These are phyloP conservation scores for Pseudopediastrum boryanum DNA, from an alignment of 139 green algal species.

Conservation along the genomic window DNA sequence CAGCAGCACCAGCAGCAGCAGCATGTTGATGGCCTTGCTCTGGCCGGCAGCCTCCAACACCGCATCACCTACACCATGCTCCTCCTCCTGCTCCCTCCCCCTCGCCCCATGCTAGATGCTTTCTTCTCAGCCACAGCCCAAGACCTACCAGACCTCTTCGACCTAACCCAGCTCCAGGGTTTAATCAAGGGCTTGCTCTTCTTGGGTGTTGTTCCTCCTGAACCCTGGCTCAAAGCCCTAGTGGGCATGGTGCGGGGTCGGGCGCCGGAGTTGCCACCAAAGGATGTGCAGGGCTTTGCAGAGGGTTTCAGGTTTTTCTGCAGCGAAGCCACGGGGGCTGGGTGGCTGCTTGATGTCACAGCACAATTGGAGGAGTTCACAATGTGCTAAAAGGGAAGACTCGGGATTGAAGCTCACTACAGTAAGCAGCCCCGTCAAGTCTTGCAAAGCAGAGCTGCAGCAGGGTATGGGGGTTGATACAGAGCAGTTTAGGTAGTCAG, in stretches of 20 bases:
- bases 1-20: conserved; percentile 16
- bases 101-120: not conserved
- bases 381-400: conserved; percentile 7
- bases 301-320: conserved; percentile 34
- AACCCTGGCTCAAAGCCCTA: conserved; percentile 19
- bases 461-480: no score
- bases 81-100: conserved; percentile 26
- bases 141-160: not conserved
- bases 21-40: not conserved
- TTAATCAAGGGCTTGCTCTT: conserved; percentile 13
- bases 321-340: not conserved
- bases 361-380: conserved; percentile 36
- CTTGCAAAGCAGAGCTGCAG: no score
- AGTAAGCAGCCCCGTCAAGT: no score
- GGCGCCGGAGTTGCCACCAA: conserved; percentile 7
- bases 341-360: conserved; percentile 19
- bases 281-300: conserved; percentile 25
- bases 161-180: conserved; percentile 5
- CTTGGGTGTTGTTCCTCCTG: conserved; percentile 3
- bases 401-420: no score
- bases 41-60: conserved; percentile 19
- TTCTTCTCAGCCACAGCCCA: conserved; percentile 15
- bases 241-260: conserved; percentile 13
- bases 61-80: conserved; percentile 15
- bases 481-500: no score